These are phyloP conservation scores for Fragilaria radians DNA, from an alignment of 108 stramenopile genomes.

Conservation along the genomic window DNA sequence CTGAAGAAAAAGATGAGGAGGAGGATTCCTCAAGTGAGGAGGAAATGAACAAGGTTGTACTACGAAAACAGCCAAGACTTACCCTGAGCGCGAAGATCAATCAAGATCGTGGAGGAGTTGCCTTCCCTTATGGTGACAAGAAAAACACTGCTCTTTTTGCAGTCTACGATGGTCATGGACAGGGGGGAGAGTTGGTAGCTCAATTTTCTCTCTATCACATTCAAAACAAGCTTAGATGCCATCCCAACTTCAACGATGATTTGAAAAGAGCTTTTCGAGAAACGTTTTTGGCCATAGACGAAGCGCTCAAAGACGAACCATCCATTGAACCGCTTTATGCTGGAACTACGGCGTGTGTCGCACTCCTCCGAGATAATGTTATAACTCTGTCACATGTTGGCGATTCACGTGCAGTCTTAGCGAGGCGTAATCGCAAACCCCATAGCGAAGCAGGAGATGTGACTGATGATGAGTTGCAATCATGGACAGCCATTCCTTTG, in stretches of 20 bases:
- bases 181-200: conserved; percentile 87
- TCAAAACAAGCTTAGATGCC: conserved; percentile 53
- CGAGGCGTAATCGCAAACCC: conserved; percentile 16
- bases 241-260: conserved; percentile 36
- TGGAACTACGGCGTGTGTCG: conserved; percentile 91
- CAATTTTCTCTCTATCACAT: conserved; percentile 86
- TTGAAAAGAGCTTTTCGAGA: conserved; percentile 66
- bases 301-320: conserved; percentile 46
- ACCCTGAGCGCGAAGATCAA: conserved; percentile 89
- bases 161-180: conserved; percentile 90
- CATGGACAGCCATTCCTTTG: conserved; percentile 49
- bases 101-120: conserved; percentile 93
- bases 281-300: conserved; percentile 75
- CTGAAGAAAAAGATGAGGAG: not conserved
- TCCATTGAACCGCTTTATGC: conserved; percentile 77
- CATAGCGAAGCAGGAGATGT: not conserved
- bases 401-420: conserved; percentile 89
- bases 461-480: not conserved
- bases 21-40: not conserved
- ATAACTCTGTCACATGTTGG: conserved; percentile 85
- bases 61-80: conserved; percentile 5
- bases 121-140: conserved; percentile 81
- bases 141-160: conserved; percentile 75
- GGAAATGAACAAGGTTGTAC: not conserved
- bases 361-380: conserved; percentile 57